Base-by-base conservation (phyloP, 345 rosid genomes). In the Lenwebbia sp. region DNA sequence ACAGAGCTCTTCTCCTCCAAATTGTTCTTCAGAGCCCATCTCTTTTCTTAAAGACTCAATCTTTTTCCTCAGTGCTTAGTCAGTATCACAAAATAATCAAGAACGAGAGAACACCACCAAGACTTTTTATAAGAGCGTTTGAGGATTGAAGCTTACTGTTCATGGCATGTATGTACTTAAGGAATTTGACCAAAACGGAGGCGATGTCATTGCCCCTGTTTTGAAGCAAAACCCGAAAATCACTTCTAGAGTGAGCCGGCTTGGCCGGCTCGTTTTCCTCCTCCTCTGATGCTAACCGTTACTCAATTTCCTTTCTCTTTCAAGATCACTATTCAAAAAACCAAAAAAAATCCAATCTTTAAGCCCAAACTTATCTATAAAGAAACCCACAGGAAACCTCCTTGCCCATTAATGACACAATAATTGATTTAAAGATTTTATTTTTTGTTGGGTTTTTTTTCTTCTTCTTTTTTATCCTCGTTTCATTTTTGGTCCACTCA, bases 121-220 rank as follows among this genome's bases (percentile, higher is more conserved):
- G 54, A 54, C 84, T 37, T 37, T 37, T 70, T 70, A 70, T 70
- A 70, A 70, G 81, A 37, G 81, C 47, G 47, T 19, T 33, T 65
- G 84, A 83, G 83, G 78, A 86, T 53, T 78, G 26, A 87, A 50
- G 83, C 47, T 88, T 47, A 8, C 50, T 47, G 50, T 47, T 7
- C 50, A 9, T 78, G 25, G 93, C 92, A 87, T 91, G 84, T 74
- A 87, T 91, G 83, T 62, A 92, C 91, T 91, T 1, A 91, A 95
- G 93, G 89, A 92, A 94, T 90, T 91, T 93, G 95, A 92, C 92
- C 89, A 90, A 84, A 90, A 88, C 84, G 86, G 90, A 89, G 89
- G 88, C 90, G 70, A 85, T 86, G 91, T 84, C 85, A 86, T 92
- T 96, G 57, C 98, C 99, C 95, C 83, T 83, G 55, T 58, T 92